These are phyloP conservation scores for Magnusiomyces ingens DNA, from an alignment of 1,139 yeast genomes.

Conservation along the genomic window DNA sequence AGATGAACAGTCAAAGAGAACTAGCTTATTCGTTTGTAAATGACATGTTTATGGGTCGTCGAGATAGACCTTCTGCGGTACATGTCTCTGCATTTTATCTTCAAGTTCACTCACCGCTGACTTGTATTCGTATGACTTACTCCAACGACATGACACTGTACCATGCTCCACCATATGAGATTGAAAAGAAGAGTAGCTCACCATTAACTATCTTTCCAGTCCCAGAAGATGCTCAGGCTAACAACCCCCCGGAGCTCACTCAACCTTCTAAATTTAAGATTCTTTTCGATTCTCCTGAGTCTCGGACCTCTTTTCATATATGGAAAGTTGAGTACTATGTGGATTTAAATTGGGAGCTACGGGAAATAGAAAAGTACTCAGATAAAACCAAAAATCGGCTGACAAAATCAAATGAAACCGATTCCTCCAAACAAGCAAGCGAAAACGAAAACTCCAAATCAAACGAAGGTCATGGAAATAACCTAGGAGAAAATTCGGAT, in stretches of 20 bases:
- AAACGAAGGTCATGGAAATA: too few relatives aligned
- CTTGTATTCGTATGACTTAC: background rate
- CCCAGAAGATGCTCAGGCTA: too few relatives aligned
- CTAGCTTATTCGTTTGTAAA: background rate
- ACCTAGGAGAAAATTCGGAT: too few relatives aligned
- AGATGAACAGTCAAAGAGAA: background rate
- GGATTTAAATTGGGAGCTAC: background rate
- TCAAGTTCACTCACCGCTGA: slow-evolving; percentile 1
- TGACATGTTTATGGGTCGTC: background rate
- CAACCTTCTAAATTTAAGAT: too few relatives aligned
- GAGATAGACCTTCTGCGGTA: background rate
- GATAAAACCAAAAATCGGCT: too few relatives aligned
- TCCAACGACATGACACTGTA: background rate
- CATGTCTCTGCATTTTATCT: slow-evolving; percentile 4
- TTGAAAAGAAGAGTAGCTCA: background rate
- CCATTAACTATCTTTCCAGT: too few relatives aligned
- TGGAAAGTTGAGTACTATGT: background rate
- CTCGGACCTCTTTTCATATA: background rate
- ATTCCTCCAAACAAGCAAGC: too few relatives aligned
- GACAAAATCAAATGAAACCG: too few relatives aligned
- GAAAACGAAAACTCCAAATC: too few relatives aligned
- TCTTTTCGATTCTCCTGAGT: background rate
- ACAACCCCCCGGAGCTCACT: too few relatives aligned
- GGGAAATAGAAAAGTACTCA: too few relatives aligned
- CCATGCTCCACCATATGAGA: slow-evolving; percentile 1